These are phyloP conservation scores for Bassia scoparia DNA, from an alignment of 148 eudicot species.

Conservation along the genomic window DNA sequence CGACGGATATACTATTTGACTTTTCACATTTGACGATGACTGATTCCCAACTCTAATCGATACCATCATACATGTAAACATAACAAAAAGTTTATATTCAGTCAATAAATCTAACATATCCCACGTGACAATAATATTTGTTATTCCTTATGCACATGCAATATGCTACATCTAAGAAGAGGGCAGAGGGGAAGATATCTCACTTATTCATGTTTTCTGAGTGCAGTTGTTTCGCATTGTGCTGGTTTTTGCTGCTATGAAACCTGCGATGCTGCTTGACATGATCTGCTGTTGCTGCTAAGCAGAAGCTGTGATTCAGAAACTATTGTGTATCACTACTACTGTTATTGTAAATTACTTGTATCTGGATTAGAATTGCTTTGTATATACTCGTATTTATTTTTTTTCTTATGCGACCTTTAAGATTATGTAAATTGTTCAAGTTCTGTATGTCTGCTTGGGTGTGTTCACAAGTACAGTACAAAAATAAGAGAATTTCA, in stretches of 20 bases:
- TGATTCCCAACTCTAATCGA: no score
- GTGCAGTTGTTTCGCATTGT: constrained; percentile 29
- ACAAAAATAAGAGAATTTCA: neutral
- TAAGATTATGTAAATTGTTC: neutral
- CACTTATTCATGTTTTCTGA: neutral
- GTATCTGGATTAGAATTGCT: neutral
- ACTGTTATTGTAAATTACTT: neutral
- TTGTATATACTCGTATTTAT: neutral
- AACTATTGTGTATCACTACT: neutral
- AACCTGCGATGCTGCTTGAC: constrained; percentile 36
- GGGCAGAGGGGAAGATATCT: no score
- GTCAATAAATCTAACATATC: no score
- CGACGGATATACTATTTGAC: no score
- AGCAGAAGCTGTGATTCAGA: neutral
- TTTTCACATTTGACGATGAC: no score
- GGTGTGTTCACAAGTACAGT: neutral
- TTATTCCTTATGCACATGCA: no score
- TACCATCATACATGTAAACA: no score
- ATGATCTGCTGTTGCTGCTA: constrained; percentile 34
- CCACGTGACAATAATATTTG: no score
- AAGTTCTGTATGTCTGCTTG: neutral
- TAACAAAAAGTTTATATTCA: no score
- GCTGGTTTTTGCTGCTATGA: constrained; percentile 41
- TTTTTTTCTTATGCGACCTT: neutral
- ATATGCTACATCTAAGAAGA: no score